phyloP scores from a whole-genome alignment of 352 stramenopile species.

The Stramenopiles sp. region DNA sequence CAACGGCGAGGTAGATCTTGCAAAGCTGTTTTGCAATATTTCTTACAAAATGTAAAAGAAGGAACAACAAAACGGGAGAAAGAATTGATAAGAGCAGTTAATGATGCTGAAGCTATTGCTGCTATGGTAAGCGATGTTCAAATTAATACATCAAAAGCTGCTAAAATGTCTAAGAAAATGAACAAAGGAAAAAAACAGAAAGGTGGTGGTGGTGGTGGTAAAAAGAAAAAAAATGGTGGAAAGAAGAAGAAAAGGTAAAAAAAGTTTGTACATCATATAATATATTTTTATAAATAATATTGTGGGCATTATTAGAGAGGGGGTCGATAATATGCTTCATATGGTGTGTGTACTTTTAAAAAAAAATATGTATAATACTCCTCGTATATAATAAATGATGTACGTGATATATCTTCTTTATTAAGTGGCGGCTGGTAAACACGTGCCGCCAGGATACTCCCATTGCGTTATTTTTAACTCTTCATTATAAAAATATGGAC shows the following conservation, averaged over 20 bases:
- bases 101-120: conserved; percentile 58
- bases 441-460: not conserved
- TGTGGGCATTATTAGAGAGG: too few species aligned
- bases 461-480: not conserved
- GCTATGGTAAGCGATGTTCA: conserved; percentile 71
- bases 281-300: too few species aligned
- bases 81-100: conserved; percentile 60
- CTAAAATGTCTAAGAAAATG: conserved; percentile 15
- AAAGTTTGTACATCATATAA: too few species aligned
- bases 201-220: conserved; percentile 20
- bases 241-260: conserved; percentile 20
- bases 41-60: conserved; percentile 16
- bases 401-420: too few species aligned
- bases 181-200: conserved; percentile 12
- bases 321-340: too few species aligned
- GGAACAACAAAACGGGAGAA: conserved; percentile 38
- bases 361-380: too few species aligned
- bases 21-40: conserved; percentile 59
- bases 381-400: too few species aligned
- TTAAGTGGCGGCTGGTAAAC: too few species aligned
- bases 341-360: too few species aligned
- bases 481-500: not conserved
- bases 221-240: conserved; percentile 20
- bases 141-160: conserved; percentile 42
- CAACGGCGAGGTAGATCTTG: conserved; percentile 70